Evolutionary conservation across 257 asterid genomes (phyloP).

Genomic region (Misopates orontium): DNA sequence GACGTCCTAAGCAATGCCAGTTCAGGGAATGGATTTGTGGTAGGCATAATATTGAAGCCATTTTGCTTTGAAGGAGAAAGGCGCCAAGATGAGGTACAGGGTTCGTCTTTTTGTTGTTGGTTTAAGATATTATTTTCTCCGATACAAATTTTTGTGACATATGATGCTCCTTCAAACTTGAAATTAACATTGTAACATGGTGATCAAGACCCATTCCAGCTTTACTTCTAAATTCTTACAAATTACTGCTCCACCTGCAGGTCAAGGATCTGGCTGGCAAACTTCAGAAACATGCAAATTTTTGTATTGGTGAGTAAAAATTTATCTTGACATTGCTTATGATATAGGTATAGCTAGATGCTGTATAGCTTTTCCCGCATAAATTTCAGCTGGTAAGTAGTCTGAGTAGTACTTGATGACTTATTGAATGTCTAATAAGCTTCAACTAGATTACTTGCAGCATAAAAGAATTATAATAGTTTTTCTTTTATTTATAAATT

Average conservation of each 20-base stretch:
- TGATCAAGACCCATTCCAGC: slow-evolving; percentile 14
- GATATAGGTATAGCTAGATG: slow-evolving; percentile 20
- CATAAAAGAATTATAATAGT: background rate
- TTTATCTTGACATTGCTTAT: slow-evolving; percentile 14
- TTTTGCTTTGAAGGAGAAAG: slow-evolving; percentile 94
- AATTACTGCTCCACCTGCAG: slow-evolving; percentile 46
- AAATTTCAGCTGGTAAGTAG: slow-evolving; percentile 9
- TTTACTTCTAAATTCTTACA: slow-evolving; percentile 7
- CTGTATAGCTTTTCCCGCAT: slow-evolving; percentile 1
- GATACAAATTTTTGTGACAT: slow-evolving; percentile 1
- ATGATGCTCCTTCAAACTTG: slow-evolving; percentile 17
- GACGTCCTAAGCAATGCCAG: slow-evolving; percentile 63
- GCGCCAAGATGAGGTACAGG: slow-evolving; percentile 78
- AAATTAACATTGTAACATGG: slow-evolving; percentile 17
- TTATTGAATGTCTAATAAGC: background rate
- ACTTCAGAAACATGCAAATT: slow-evolving; percentile 67
- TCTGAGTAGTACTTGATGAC: slow-evolving; percentile 11
- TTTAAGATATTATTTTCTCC: slow-evolving; percentile 25
- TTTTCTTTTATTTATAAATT: background rate
- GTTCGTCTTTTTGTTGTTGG: slow-evolving; percentile 7
- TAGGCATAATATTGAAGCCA: slow-evolving; percentile 82
- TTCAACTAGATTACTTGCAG: slow-evolving; percentile 5
- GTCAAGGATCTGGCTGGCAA: slow-evolving; percentile 65
- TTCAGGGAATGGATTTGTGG: slow-evolving; percentile 61
- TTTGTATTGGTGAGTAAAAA: slow-evolving; percentile 66